Percentiles rank a stretch among this genome's conserved stretches.
phyloP scores from a whole-genome alignment of 208 protist genomes.

The Phytomonas sp. region DNA sequence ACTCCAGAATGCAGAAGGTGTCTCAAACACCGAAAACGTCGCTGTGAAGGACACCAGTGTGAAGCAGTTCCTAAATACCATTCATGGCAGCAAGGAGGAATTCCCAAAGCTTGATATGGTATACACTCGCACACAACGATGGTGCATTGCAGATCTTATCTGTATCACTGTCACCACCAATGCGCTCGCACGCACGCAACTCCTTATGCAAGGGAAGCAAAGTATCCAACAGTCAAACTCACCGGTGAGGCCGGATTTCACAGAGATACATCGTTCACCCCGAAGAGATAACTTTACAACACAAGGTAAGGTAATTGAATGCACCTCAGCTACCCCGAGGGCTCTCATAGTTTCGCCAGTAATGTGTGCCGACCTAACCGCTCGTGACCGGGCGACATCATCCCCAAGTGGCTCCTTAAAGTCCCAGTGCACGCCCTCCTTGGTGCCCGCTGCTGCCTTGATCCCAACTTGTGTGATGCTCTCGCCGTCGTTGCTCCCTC shows the following conservation, averaged over 20 bases:
- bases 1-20: background rate
- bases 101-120: slow-evolving; percentile 13
- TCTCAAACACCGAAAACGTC: slow-evolving; percentile 11
- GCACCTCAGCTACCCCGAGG: background rate
- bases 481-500: background rate
- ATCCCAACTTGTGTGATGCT: background rate
- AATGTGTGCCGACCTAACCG: background rate
- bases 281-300: background rate
- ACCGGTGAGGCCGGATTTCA: background rate
- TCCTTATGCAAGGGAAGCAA: background rate
- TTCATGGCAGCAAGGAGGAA: slow-evolving; percentile 18
- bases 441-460: background rate
- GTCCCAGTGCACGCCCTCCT: background rate
- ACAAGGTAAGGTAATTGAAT: background rate
- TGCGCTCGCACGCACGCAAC: slow-evolving; percentile 16
- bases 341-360: background rate
- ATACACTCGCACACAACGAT: slow-evolving; percentile 15
- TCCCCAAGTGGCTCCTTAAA: background rate
- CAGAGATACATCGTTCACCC: background rate
- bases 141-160: slow-evolving; percentile 26
- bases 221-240: background rate
- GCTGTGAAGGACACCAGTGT: slow-evolving; percentile 5
- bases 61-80: slow-evolving; percentile 9
- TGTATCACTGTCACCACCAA: slow-evolving; percentile 25
- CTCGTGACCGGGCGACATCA: background rate